Conservation (phyloP, 2,329 filamentous ascomycete genomes). For the Hirsutella minnesotensis region DNA sequence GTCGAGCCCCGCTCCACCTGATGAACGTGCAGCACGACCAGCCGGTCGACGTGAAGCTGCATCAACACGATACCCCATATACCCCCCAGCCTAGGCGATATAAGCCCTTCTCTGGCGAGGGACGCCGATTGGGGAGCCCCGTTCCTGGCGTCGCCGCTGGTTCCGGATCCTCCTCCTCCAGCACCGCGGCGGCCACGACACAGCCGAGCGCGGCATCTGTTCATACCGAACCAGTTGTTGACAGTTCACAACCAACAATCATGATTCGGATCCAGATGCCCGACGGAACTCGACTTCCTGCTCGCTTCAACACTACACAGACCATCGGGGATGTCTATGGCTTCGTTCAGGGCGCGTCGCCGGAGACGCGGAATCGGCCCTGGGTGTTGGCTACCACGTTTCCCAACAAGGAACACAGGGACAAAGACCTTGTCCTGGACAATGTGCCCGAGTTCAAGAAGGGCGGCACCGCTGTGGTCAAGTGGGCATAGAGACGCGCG, state of each 20-base stretch:
- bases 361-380: constrained; percentile 41
- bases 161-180: constrained; percentile 12
- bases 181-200: constrained; percentile 21
- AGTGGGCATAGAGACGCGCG: constrained; percentile 30
- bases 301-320: constrained; percentile 69
- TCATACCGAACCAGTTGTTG: constrained; percentile 29
- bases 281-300: constrained; percentile 65
- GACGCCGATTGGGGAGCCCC: constrained; percentile 65
- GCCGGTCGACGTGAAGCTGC: constrained; percentile 67
- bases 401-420: constrained; percentile 67
- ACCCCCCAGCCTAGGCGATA: constrained; percentile 62
- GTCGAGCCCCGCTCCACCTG: constrained; percentile 64
- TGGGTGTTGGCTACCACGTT: constrained; percentile 77
- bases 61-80: constrained; percentile 63
- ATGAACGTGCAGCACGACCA: constrained; percentile 67
- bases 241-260: constrained; percentile 55
- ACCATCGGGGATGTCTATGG: constrained; percentile 68
- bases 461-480: constrained; percentile 53
- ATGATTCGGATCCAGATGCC: constrained; percentile 67
- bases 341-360: constrained; percentile 56
- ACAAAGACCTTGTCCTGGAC: constrained; percentile 46
- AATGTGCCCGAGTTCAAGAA: constrained; percentile 55
- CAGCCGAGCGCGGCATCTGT: constrained; percentile 23
- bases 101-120: constrained; percentile 61
- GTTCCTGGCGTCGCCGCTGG: constrained; percentile 46